phyloP scores from a whole-genome alignment of 129 eudicot genomes.

The Solidago caesia region DNA sequence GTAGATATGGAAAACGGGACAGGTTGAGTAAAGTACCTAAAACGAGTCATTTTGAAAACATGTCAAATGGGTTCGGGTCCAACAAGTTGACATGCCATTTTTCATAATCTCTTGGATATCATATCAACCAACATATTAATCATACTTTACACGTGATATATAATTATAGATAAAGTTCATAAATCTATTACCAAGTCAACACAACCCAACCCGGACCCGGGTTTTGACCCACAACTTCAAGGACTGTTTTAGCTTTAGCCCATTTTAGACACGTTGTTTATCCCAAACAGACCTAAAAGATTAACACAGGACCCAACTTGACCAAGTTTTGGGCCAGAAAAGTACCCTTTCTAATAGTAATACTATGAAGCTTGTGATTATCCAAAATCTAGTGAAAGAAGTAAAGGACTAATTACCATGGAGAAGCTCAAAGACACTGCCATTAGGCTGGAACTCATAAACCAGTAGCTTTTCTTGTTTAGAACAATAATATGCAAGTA shows the following conservation, averaged over 20 bases:
- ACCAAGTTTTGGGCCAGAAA: neutral
- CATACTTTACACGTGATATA: neutral
- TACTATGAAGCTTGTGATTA: neutral
- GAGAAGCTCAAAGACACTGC: conserved; percentile 63
- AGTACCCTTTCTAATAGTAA: neutral
- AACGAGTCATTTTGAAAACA: neutral
- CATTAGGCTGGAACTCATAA: conserved; percentile 66
- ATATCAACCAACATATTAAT: neutral
- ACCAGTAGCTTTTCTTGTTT: conserved; percentile 72
- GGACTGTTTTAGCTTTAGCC: neutral
- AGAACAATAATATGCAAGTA: conserved; percentile 70
- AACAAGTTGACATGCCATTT: neutral
- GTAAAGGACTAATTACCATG: conserved; percentile 52
- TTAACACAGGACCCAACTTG: neutral
- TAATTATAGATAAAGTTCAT: neutral
- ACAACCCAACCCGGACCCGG: neutral
- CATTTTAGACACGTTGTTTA: neutral
- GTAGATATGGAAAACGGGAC: neutral
- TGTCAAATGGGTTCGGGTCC: neutral
- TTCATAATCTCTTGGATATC: neutral
- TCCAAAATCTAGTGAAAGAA: neutral
- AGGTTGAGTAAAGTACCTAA: neutral
- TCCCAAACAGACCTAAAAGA: neutral
- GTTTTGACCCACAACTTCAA: neutral
- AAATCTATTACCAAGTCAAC: neutral